A percentile compares a stretch with the other conserved stretches of the same genome.
Conservation (phyloP, 148 eudicot genomes). For the Nyssa sinensis region DNA sequence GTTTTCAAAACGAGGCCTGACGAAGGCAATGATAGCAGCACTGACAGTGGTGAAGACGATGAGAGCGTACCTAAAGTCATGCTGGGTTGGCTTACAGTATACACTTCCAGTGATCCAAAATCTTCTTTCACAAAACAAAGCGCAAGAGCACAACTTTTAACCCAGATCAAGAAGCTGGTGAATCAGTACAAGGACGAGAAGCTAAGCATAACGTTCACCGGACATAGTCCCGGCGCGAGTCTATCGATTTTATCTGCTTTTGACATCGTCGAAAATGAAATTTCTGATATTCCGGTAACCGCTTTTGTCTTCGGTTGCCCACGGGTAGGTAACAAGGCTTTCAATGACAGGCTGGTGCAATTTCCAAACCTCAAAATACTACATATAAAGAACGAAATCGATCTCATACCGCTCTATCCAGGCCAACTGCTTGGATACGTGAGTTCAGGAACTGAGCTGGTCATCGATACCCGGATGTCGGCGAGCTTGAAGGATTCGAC, state of each 20-base stretch:
- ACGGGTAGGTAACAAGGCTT: not conserved
- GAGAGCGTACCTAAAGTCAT: constrained; percentile 23
- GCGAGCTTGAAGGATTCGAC: not conserved
- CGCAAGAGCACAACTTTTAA: constrained; percentile 14
- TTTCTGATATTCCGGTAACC: not conserved
- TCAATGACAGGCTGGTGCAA: not conserved
- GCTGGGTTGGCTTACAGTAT: constrained; percentile 27
- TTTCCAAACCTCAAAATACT: not conserved
- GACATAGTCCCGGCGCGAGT: constrained; percentile 25
- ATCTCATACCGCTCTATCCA: not conserved
- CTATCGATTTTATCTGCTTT: not conserved
- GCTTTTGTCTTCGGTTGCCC: not conserved
- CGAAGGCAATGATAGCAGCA: no score
- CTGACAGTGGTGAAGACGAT: constrained; percentile 24
- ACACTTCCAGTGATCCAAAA: constrained; percentile 21
- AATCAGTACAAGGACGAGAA: constrained; percentile 13
- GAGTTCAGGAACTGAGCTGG: no score
- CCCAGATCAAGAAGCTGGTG: constrained; percentile 15
- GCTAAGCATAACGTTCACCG: constrained; percentile 12
- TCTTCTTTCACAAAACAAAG: constrained; percentile 19
- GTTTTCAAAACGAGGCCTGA: no score
- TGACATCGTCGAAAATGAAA: not conserved
- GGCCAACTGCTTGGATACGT: constrained; percentile 11
- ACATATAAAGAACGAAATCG: not conserved
- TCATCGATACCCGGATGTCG: not conserved